A percentile compares a stretch with the other conserved stretches of the same genome.
These are phyloP conservation scores for Pleoardoris graminearum DNA, from an alignment of 2,329 filamentous ascomycete genomes.

Conservation along the genomic window DNA sequence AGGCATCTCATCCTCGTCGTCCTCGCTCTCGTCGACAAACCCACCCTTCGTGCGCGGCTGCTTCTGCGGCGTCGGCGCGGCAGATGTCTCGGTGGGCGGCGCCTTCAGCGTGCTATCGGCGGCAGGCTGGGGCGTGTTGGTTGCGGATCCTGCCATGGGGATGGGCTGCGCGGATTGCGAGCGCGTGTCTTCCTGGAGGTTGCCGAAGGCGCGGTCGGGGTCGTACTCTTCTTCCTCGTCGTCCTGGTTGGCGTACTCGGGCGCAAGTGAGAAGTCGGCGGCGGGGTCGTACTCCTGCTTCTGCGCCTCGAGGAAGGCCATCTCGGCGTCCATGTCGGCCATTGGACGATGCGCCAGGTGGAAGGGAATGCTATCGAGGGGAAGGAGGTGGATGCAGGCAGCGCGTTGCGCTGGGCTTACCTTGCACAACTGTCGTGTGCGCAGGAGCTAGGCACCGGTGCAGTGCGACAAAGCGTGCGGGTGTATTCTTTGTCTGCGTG, in stretches of 20 bases:
- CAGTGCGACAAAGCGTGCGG: not conserved
- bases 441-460: not conserved
- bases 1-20: slow-evolving; percentile 57
- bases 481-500: slow-evolving; percentile 16
- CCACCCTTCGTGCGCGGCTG: slow-evolving; percentile 61
- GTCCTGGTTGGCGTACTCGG: slow-evolving; percentile 48
- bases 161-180: slow-evolving; percentile 29
- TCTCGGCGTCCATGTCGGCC: slow-evolving; percentile 55
- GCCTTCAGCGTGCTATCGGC: slow-evolving; percentile 30
- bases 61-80: slow-evolving; percentile 39
- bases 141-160: slow-evolving; percentile 34
- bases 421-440: slow-evolving; percentile 5
- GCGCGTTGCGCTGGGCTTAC: slow-evolving; percentile 9
- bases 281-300: slow-evolving; percentile 47
- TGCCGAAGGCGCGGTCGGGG: slow-evolving; percentile 36
- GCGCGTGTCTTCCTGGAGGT: slow-evolving; percentile 12
- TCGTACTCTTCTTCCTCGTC: slow-evolving; percentile 49
- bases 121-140: slow-evolving; percentile 29
- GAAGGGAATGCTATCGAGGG: slow-evolving; percentile 13
- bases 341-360: slow-evolving; percentile 8
- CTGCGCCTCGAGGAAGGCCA: slow-evolving; percentile 58
- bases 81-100: slow-evolving; percentile 29
- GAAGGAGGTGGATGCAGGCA: slow-evolving; percentile 15
- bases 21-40: slow-evolving; percentile 66
- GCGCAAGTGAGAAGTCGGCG: slow-evolving; percentile 42